Evolutionary conservation across 495 filamentous ascomycete genomes (phyloP), one percentile per base, ranked within the genome.

Genomic region (Ascodesmis nigricans): DNA sequence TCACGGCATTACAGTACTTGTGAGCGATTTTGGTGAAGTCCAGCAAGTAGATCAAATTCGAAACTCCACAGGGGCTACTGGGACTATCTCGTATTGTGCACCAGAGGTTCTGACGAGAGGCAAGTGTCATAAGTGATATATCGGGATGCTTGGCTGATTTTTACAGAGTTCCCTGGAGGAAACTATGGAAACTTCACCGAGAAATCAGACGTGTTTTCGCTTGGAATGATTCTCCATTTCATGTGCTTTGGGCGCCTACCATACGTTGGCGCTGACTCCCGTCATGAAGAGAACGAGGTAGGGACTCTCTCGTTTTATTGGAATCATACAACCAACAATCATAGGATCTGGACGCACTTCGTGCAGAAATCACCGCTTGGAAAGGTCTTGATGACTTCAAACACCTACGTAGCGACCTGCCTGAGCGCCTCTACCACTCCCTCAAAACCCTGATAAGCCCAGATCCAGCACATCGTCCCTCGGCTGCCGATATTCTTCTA

Each of bases 151-250:
- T 31, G 10, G 10, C 9, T 31, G 19, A 6, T 20, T 15, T n/a
- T 5, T 21, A 10, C 38, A 51, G 48, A 79, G 29, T 53, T 60
- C 25, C 60, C 69, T 0, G 64, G 55, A 36, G 87, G 87, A 8
- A 63, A 63, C 7, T 76, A 76, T 43, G 82, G 77, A 3, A 90
- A 95, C 46, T 97, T 97, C 46, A 90, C 79, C 0, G 76, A 75
- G 33, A 97, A 93, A 47, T 92, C 82, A 0, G 87, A 97, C 51
- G 76, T 97, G 7, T 97, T 97, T 56, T 91, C 82, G 2, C 55
- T 97, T 0, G 87, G 87, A 21, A 91, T 97, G 87, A 93, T 95
- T 28, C 66, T 97, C 3, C 90, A 95, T 54, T 95, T 95, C 44
- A 70, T 95, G 57, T 95, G 90, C 51, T 97, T 95, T 52, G 78